phyloP scores from a whole-genome alignment of 306 rosid species.

The Biancaea sappan region DNA sequence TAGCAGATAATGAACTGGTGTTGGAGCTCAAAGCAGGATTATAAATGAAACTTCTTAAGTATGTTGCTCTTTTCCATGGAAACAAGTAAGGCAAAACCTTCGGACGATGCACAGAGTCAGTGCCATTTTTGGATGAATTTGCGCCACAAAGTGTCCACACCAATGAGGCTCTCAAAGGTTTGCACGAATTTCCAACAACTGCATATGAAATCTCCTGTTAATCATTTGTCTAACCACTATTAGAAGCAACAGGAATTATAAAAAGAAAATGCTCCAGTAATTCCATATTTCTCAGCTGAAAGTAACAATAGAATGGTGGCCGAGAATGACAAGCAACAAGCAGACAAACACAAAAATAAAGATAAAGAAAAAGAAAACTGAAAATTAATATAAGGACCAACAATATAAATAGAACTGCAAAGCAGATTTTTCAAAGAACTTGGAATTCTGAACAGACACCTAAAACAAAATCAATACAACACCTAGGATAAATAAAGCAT shows the following conservation, averaged over 20 bases:
- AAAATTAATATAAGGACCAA: constrained; percentile 8
- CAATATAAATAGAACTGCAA: background rate
- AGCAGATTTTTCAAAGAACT: constrained; percentile 22
- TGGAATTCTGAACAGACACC: constrained; percentile 23
- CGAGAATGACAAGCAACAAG: constrained; percentile 26
- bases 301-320: constrained; percentile 23
- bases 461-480: background rate
- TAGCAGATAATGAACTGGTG: constrained; percentile 53
- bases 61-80: constrained; percentile 87
- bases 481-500: constrained; percentile 9
- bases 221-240: constrained; percentile 12
- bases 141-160: constrained; percentile 79
- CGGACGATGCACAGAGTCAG: constrained; percentile 45
- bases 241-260: constrained; percentile 31
- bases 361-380: background rate
- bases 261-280: constrained; percentile 10
- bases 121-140: constrained; percentile 44
- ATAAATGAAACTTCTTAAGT: constrained; percentile 56
- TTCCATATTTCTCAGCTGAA: constrained; percentile 32
- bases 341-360: background rate
- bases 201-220: constrained; percentile 39
- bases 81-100: constrained; percentile 68
- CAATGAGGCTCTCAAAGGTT: constrained; percentile 67
- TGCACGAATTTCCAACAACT: constrained; percentile 53
- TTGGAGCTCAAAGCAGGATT: constrained; percentile 51